These are phyloP conservation scores for Pythium myriotylum DNA, from an alignment of 352 stramenopile species.

Conservation along the genomic window DNA sequence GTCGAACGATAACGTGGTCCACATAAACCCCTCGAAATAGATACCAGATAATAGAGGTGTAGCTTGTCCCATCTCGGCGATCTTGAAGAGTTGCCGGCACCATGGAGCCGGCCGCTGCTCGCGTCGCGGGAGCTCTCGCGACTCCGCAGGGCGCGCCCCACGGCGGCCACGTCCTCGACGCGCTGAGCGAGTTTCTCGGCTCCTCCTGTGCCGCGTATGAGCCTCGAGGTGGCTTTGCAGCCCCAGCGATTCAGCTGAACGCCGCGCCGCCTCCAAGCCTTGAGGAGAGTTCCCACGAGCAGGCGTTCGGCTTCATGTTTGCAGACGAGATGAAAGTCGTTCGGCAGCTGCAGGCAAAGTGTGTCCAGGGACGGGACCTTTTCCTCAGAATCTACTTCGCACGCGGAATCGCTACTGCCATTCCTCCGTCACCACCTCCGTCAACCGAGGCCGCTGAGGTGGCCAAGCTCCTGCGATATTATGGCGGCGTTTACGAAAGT, in stretches of 20 bases:
- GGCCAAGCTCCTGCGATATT: constrained; percentile 39
- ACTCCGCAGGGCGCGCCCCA: not conserved
- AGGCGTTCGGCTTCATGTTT: constrained; percentile 48
- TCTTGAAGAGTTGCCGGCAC: constrained; percentile 31
- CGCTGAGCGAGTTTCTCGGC: constrained; percentile 35
- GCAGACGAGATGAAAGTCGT: constrained; percentile 67
- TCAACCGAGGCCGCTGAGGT: constrained; percentile 29
- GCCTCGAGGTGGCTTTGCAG: constrained; percentile 5
- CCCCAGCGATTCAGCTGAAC: constrained; percentile 30
- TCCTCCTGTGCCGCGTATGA: constrained; percentile 29
- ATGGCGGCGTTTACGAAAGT: constrained; percentile 57
- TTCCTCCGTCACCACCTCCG: constrained; percentile 32
- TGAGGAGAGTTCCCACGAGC: constrained; percentile 55
- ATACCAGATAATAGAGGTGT: too few species aligned
- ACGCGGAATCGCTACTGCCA: constrained; percentile 54
- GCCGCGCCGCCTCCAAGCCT: constrained; percentile 28
- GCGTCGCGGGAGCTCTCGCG: not conserved
- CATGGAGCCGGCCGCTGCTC: constrained; percentile 10
- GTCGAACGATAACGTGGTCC: constrained; percentile 2
- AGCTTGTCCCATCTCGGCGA: not conserved
- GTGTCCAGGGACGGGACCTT: constrained; percentile 35
- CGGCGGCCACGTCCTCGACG: constrained; percentile 22
- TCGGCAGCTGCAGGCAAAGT: constrained; percentile 48
- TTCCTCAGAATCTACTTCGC: constrained; percentile 60
- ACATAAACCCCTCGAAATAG: constrained; percentile 8